Percentiles rank a stretch among this genome's conserved stretches.
Evolutionary conservation across 1,139 yeast genomes (phyloP).

Genomic region (Pichia sp.): DNA sequence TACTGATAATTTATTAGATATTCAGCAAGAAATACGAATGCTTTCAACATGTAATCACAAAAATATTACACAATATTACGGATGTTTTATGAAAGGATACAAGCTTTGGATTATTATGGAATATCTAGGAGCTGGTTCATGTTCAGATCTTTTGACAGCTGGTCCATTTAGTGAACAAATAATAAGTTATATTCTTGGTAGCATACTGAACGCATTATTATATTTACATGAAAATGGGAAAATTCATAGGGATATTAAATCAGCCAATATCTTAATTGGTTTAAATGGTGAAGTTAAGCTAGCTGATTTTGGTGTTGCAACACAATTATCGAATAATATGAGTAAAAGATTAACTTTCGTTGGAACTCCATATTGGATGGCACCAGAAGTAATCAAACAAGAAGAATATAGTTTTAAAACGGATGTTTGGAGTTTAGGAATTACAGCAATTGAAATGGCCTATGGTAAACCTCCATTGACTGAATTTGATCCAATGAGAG

Average conservation of each 20-base stretch:
- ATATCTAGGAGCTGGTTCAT: constrained; percentile 76
- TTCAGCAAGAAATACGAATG: constrained; percentile 72
- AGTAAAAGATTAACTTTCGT: constrained; percentile 84
- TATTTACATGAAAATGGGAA: constrained; percentile 74
- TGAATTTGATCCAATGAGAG: constrained; percentile 73
- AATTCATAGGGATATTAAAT: constrained; percentile 81
- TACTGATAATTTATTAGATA: constrained; percentile 69
- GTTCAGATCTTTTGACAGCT: constrained; percentile 57
- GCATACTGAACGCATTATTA: constrained; percentile 58
- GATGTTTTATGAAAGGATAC: constrained; percentile 73
- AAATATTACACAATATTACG: constrained; percentile 69
- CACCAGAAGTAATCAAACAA: constrained; percentile 89
- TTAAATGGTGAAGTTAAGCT: constrained; percentile 72
- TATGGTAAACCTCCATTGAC: constrained; percentile 79
- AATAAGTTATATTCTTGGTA: constrained; percentile 51
- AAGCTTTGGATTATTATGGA: constrained; percentile 88
- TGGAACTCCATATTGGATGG: constrained; percentile 99
- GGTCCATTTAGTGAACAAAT: constrained; percentile 55
- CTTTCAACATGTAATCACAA: constrained; percentile 65
- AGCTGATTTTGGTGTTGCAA: constrained; percentile 96
- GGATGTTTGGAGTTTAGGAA: constrained; percentile 94
- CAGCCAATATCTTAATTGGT: constrained; percentile 73
- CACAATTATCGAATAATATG: constrained; percentile 72
- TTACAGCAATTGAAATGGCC: constrained; percentile 80
- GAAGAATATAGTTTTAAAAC: constrained; percentile 85